Percentiles rank a stretch among this genome's conserved stretches.
These are phyloP conservation scores for Ocimum tenuiflorum DNA, from an alignment of 257 asterid genomes.

Conservation along the genomic window DNA sequence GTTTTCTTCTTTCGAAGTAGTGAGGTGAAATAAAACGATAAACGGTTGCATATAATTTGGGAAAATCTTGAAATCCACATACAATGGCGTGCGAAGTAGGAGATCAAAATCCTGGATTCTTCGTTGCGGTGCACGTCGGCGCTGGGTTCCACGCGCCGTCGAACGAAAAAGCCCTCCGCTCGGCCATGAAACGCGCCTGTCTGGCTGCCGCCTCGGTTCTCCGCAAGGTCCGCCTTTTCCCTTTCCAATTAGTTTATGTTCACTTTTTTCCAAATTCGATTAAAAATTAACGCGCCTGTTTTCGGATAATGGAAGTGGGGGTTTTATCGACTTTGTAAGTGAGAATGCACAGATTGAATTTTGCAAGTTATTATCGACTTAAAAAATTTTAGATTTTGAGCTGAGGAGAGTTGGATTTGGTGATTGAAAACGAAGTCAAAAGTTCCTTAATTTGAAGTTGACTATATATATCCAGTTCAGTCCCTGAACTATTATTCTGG, in stretches of 20 bases:
- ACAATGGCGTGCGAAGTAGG: conserved; percentile 45
- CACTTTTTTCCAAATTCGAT: conserved; percentile 6
- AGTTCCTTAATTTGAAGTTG: neutral
- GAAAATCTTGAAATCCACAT: neutral
- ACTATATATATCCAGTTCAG: neutral
- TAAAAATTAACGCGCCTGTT: neutral
- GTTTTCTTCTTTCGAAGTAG: too few relatives aligned
- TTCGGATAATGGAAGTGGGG: neutral
- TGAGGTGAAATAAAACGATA: too few relatives aligned
- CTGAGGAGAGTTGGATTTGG: neutral
- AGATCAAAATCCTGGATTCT: conserved; percentile 38
- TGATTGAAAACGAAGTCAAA: neutral
- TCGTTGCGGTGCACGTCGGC: conserved; percentile 93
- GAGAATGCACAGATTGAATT: neutral
- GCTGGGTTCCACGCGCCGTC: conserved; percentile 88
- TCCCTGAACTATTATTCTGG: neutral
- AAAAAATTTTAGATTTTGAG: neutral
- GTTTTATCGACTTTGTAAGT: neutral
- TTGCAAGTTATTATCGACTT: neutral
- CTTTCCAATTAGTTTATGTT: neutral
- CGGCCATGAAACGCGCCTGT: conserved; percentile 75
- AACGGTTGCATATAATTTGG: neutral
- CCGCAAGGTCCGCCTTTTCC: conserved; percentile 37
- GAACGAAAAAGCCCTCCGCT: conserved; percentile 75
- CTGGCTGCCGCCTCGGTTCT: conserved; percentile 72